Percentiles rank a stretch among this genome's conserved stretches.
These are phyloP conservation scores for Pisolithus microcarpus DNA, from an alignment of 768 basidiomycete species.

Conservation along the genomic window DNA sequence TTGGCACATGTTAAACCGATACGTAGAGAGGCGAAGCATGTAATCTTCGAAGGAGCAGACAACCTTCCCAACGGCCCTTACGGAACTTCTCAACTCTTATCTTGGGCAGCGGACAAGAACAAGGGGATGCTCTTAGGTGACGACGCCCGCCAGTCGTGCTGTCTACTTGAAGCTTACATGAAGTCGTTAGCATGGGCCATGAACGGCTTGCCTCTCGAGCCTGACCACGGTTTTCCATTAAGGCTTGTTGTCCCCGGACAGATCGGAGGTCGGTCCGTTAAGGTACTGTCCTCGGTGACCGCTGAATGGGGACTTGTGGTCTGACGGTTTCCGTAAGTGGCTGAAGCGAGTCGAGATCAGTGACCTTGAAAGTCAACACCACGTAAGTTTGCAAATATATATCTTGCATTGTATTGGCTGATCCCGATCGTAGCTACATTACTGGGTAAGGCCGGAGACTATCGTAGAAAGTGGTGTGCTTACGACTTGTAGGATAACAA, in stretches of 20 bases:
- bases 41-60: conserved; percentile 56
- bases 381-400: conserved; percentile 26
- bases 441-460: conserved; percentile 17
- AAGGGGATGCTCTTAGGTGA: conserved; percentile 45
- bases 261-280: conserved; percentile 55
- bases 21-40: conserved; percentile 35
- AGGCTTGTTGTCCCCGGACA: conserved; percentile 56
- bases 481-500: conserved; percentile 42
- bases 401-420: background rate
- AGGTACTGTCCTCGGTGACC: conserved; percentile 11
- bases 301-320: background rate
- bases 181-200: conserved; percentile 40
- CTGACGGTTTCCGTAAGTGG: conserved; percentile 35
- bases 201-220: conserved; percentile 52
- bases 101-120: conserved; percentile 38
- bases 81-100: conserved; percentile 43
- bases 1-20: conserved; percentile 39
- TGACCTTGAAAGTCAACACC: conserved; percentile 44
- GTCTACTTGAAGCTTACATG: background rate
- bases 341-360: conserved; percentile 47
- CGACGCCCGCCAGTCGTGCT: background rate
- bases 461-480: background rate
- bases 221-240: conserved; percentile 63
- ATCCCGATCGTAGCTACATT: conserved; percentile 24
- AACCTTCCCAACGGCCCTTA: conserved; percentile 53